Conservation (phyloP, 495 filamentous ascomycete species). For the Hyaloscypha bicolor region DNA sequence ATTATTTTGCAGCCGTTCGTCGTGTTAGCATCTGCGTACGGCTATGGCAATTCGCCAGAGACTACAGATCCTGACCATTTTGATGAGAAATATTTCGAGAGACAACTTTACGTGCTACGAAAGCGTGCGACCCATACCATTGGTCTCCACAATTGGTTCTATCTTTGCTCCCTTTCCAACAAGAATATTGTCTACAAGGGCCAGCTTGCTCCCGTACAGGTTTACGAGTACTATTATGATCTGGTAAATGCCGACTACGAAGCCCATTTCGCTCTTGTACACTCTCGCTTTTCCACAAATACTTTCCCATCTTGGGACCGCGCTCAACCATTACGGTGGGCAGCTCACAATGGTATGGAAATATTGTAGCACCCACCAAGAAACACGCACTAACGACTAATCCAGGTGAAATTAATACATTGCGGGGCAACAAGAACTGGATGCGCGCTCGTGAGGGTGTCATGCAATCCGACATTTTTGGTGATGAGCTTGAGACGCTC, state of each 20-base stretch:
- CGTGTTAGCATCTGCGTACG: constrained; percentile 84
- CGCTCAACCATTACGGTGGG: constrained; percentile 95
- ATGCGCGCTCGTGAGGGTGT: constrained; percentile 98
- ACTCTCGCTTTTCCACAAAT: constrained; percentile 98
- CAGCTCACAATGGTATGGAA: constrained; percentile 87
- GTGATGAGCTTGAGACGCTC: constrained; percentile 85
- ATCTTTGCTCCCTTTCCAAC: constrained; percentile 95
- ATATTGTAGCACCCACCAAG: constrained; percentile 16
- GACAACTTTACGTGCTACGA: constrained; percentile 90
- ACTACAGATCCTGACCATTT: constrained; percentile 76
- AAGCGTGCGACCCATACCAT: constrained; percentile 95
- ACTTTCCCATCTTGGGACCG: constrained; percentile 99
- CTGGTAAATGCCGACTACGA: constrained; percentile 97
- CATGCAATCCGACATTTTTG: constrained; percentile 90
- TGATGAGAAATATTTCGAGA: constrained; percentile 85
- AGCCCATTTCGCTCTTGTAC: constrained; percentile 95
- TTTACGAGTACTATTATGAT: constrained; percentile 99
- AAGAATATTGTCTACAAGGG: constrained; percentile 99
- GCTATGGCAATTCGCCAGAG: constrained; percentile 80
- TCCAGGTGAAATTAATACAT: constrained; percentile 85
- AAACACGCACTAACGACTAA: constrained; percentile 43
- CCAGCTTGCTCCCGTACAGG: constrained; percentile 91
- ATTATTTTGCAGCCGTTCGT: constrained; percentile 96
- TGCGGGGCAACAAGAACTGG: constrained; percentile 99
- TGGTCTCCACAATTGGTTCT: constrained; percentile 98